Evolutionary conservation across 1,284 basidiomycete genomes (phyloP), one percentile per base, ranked within the genome.

Genomic region (Pterulicium gracile): DNA sequence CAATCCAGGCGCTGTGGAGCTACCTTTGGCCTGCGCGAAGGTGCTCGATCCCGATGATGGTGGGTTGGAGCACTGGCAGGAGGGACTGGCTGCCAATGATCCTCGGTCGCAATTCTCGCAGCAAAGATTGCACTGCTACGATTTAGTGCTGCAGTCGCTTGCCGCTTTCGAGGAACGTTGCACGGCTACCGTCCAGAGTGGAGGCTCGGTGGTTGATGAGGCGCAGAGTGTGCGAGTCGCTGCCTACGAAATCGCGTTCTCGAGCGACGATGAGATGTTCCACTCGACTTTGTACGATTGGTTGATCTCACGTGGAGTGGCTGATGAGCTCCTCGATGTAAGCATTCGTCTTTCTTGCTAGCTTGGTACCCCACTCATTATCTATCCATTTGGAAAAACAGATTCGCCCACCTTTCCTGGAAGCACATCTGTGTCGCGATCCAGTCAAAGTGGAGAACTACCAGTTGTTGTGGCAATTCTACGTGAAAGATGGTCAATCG

Each of bases 391-490:
- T n/a, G n/a, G n/a, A n/a, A n/a, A n/a, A n/a, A n/a, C n/a, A 91
- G 86, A 81, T 88, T 68, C 76, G 82, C 41, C 90, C 89, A 2
- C 71, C 78, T 10, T 93, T 81, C 62, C 72, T 99, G 43, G 95
- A 97, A 65, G 77, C 79, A 12, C 93, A 95, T 64, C 77, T 98
- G 22, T 74, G 75, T 52, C 76, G 87, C 49, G 86, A 88, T 49
- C 91, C 92, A n/a, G 65, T 75, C 1, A 83, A 81, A 0, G 77
- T 85, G 7, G 74, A 87, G 54, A 89, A 95, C 59, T 85, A 82
- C 56, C 90, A 98, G 58, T 64, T 98, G 3, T 67, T 98, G 3
- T 98, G 96, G 95, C 91, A 97, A 59, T 95, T 88, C 65, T 96
- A 97, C 59, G 90, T 95, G 43, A 89, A 94, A 57, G 85, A 88